Conservation (phyloP, 257 asterid species). For the Nicotiana benthamiana region DNA sequence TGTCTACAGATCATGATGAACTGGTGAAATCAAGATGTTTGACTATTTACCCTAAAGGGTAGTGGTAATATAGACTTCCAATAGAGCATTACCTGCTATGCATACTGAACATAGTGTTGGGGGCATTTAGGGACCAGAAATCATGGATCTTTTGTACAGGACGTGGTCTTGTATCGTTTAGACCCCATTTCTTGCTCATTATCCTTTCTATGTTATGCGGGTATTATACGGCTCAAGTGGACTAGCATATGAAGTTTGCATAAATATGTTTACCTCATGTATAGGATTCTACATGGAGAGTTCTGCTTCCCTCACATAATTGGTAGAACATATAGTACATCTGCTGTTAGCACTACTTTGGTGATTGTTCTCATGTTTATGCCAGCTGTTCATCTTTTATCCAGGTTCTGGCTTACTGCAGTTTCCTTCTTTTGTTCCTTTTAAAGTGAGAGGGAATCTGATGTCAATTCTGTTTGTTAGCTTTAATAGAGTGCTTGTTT, state of each 20-base stretch:
- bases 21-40: neutral
- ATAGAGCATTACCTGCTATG: neutral
- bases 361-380: neutral
- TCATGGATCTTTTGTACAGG: neutral
- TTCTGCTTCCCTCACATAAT: neutral
- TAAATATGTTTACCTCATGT: neutral
- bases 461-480: neutral
- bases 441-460: neutral
- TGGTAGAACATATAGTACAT: neutral
- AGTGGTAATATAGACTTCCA: neutral
- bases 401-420: neutral
- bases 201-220: neutral
- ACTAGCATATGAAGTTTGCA: neutral
- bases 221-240: neutral
- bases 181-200: neutral
- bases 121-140: neutral
- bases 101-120: neutral
- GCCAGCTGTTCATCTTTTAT: neutral
- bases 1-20: neutral
- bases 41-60: neutral
- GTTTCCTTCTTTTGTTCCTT: neutral
- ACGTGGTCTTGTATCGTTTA: neutral
- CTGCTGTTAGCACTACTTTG: neutral
- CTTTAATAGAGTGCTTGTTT: neutral
- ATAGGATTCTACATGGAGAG: no score